These are phyloP conservation scores for Paramecium sexaurelia DNA, from an alignment of 73 alveolate species.

Conservation along the genomic window DNA sequence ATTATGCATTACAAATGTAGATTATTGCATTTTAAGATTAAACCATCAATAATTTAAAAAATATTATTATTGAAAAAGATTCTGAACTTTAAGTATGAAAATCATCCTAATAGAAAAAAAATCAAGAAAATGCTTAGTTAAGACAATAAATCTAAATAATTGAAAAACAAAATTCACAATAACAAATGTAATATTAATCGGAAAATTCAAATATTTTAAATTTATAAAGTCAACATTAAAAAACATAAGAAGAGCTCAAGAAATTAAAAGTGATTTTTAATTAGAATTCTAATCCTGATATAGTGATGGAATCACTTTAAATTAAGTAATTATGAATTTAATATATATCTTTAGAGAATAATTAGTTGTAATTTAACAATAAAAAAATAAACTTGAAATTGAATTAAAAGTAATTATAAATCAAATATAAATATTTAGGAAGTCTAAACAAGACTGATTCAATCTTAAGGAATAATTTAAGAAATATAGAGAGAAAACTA, in stretches of 20 bases:
- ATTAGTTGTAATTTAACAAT: neutral
- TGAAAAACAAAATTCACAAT: neutral
- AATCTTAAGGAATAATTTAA: neutral
- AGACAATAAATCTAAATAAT: neutral
- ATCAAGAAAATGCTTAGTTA: neutral
- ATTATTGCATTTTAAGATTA: conserved; percentile 31
- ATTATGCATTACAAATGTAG: conserved; percentile 40
- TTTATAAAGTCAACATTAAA: neutral
- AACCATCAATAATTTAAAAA: conserved; percentile 33
- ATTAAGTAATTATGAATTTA: neutral
- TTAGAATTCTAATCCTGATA: conserved; percentile 24
- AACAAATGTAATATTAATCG: neutral
- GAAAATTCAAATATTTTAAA: neutral
- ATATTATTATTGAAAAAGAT: conserved; percentile 11
- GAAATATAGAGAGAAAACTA: conserved; percentile 8
- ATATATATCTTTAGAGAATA: conserved; percentile 15
- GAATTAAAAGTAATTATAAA: neutral
- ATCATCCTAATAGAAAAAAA: neutral
- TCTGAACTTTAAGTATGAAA: neutral
- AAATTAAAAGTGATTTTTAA: neutral
- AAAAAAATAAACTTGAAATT: conserved; percentile 26
- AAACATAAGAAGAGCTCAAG: neutral
- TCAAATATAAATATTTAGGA: neutral
- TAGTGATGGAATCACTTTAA: conserved; percentile 22
- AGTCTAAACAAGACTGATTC: neutral